Base-by-base conservation (phyloP, 257 asterid species). In the Haberlea rhodopensis region DNA sequence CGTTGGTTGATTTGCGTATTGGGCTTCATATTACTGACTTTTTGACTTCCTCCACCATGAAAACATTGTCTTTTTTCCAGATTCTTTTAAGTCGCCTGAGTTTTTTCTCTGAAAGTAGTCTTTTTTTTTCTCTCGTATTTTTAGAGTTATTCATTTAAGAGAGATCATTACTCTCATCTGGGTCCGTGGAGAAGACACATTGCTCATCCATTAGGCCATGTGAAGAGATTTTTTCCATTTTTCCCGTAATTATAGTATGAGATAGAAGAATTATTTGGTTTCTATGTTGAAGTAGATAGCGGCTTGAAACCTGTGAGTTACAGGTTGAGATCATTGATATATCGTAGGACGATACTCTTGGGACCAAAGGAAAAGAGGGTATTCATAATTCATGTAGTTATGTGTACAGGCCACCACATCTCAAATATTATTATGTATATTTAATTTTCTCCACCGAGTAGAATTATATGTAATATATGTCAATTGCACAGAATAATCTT, bases 21-120 rank as follows among this genome's bases (percentile, higher is more conserved):
- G 29, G 2, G 11, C 31, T 8, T 8, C 37, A 21, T 2, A 10
- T 26, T 15, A 46, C 53, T 62, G 27, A 10, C 6, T 69, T 62
- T 37, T 52, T 53, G 8, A 21, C 22, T 55, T n/a, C 9, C 19
- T 19, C 45, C 69, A 6, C 34, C 34, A 21, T 11, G 37, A 9
- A 40, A 37, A 27, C 15, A n/a, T 34, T 24, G 32, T 32, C 46
- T 1, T 51, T 57, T 26, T 67, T 43, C 15, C 21, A n/a, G 63
- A 29, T 27, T 72, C 45, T 66, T 18, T 55, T 25, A 54, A 16
- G 37, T 28, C 24, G 8, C 46, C 20, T 18, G 58, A 61, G 49
- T 62, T 27, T 51, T 10, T 22, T 48, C 5, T 62, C 45, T 65
- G 46, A 19, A 8, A 34, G 34, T 63, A 23, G 61, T 55, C 22